These are phyloP conservation scores for Phytophthora idaei DNA, from an alignment of 352 stramenopile genomes.

Conservation along the genomic window DNA sequence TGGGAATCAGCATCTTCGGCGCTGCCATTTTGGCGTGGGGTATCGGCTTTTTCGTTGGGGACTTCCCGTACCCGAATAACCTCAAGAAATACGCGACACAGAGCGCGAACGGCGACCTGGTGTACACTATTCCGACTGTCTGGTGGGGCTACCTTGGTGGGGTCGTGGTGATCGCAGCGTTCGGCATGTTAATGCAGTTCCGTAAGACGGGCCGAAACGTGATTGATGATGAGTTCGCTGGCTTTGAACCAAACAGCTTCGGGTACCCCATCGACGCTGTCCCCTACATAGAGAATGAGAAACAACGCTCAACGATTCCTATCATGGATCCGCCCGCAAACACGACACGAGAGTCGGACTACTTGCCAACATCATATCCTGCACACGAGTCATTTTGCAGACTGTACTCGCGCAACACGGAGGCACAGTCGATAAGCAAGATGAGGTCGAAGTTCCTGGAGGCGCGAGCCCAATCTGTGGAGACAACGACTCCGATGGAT, in stretches of 20 bases:
- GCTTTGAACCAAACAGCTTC: slow-evolving; percentile 22
- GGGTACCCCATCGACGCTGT: slow-evolving; percentile 26
- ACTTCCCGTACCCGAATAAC: slow-evolving; percentile 43
- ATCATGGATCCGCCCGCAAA: slow-evolving; percentile 17
- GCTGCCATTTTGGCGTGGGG: slow-evolving; percentile 40
- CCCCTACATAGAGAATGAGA: slow-evolving; percentile 32
- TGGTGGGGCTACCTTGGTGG: slow-evolving; percentile 50
- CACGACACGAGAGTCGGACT: slow-evolving; percentile 24
- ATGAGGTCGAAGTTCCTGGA: slow-evolving; percentile 28
- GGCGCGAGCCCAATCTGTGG: slow-evolving; percentile 18
- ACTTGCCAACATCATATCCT: slow-evolving; percentile 20
- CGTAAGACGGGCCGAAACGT: slow-evolving; percentile 25
- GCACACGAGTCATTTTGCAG: slow-evolving; percentile 32
- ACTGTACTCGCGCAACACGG: slow-evolving; percentile 37
- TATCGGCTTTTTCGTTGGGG: slow-evolving; percentile 46
- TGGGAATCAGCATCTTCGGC: slow-evolving; percentile 40
- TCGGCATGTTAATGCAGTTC: slow-evolving; percentile 47
- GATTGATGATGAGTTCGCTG: slow-evolving; percentile 28
- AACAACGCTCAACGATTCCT: slow-evolving; percentile 12
- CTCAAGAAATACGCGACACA: slow-evolving; percentile 37
- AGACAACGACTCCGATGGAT: slow-evolving; percentile 20
- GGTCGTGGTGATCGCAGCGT: slow-evolving; percentile 35
- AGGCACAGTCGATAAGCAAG: slow-evolving; percentile 30
- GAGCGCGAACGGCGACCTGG: slow-evolving; percentile 26
- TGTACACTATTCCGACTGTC: slow-evolving; percentile 38